Base-by-base conservation (phyloP, 106 monocot species). In the Dendrobium catenatum region DNA sequence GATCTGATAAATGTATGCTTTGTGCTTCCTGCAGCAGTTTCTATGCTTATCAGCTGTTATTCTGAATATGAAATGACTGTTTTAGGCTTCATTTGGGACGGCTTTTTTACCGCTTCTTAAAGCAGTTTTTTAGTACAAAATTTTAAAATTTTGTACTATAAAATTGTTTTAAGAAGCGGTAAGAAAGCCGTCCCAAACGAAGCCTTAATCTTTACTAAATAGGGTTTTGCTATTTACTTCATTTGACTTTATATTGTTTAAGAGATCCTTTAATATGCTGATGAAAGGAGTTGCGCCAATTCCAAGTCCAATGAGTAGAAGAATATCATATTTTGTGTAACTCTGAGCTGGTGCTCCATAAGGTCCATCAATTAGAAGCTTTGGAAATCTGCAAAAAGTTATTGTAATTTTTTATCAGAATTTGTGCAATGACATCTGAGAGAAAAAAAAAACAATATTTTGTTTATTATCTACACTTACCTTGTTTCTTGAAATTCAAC, bases 261-360 rank as follows among this genome's bases (percentile, higher is more conserved):
- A 79, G 17, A 99, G 87, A 91, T 99, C 93, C 81, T 91, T 89
- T 49, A 95, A 59, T 85, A 98, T 98, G 87, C 98, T 98, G 66
- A 98, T 98, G 79, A 98, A 95, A 55, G 98, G 98, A 76, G 98
- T 98, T 59, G 95, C 98, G 24, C 98, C 94, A 66, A 98, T 98
- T 54, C 98, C 98, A 48, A 95, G 95, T 7, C 98, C 94, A 46
- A 98, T 89, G 24, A 95, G 89, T 72, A 98, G 79, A 56, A 98
- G 87, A 80, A 98, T 91, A 81, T 98, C 98, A 55, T 95, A 95
- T 86, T 98, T 98, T 31, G 89, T 95, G 93, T 98, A 98, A 75
- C 90, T 91, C 79, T 99, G 98, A 73, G 98, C 95, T 74, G 98
- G 98, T 68, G 98, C 95, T 77, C 98, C 98, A 79, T 89, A 99